Percentiles rank a stretch among this genome's conserved stretches.
Evolutionary conservation across 768 basidiomycete genomes (phyloP).

Genomic region (Termitomyces sp.): DNA sequence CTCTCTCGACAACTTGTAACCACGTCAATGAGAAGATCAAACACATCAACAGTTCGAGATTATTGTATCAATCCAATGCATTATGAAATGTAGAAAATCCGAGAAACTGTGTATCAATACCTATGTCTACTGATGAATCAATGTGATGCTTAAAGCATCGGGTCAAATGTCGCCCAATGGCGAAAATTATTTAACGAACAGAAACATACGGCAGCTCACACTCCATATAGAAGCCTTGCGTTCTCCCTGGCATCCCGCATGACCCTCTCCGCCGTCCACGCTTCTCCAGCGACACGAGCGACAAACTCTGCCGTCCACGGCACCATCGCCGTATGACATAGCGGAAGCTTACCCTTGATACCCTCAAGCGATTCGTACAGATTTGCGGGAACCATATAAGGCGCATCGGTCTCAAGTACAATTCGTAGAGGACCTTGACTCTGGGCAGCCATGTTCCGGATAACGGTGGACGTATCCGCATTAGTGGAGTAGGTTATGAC

Average conservation of each 20-base stretch:
- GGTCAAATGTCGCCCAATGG: neutral
- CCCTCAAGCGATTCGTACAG: slow-evolving; percentile 52
- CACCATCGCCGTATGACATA: slow-evolving; percentile 78
- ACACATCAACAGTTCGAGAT: neutral
- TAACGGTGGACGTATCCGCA: slow-evolving; percentile 58
- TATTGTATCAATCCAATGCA: neutral
- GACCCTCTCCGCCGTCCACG: slow-evolving; percentile 51
- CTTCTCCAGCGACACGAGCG: slow-evolving; percentile 37
- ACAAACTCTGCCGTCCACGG: slow-evolving; percentile 83
- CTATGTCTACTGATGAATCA: neutral
- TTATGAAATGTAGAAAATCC: neutral
- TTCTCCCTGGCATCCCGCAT: slow-evolving; percentile 62
- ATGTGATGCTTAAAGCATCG: neutral
- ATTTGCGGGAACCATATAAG: slow-evolving; percentile 80
- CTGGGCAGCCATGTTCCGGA: slow-evolving; percentile 44
- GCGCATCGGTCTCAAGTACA: slow-evolving; percentile 81
- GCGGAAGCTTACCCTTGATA: slow-evolving; percentile 55
- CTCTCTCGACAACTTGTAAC: neutral
- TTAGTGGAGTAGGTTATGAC: slow-evolving; percentile 81
- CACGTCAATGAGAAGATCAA: neutral
- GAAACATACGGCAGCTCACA: slow-evolving; percentile 19
- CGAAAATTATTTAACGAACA: neutral
- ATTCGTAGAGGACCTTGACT: slow-evolving; percentile 34
- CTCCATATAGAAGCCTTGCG: slow-evolving; percentile 56
- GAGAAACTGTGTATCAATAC: neutral